A percentile compares a stretch with the other conserved stretches of the same genome.
phyloP scores from a whole-genome alignment of 2,329 filamentous ascomycete genomes.

The Penicillium nordicum region DNA sequence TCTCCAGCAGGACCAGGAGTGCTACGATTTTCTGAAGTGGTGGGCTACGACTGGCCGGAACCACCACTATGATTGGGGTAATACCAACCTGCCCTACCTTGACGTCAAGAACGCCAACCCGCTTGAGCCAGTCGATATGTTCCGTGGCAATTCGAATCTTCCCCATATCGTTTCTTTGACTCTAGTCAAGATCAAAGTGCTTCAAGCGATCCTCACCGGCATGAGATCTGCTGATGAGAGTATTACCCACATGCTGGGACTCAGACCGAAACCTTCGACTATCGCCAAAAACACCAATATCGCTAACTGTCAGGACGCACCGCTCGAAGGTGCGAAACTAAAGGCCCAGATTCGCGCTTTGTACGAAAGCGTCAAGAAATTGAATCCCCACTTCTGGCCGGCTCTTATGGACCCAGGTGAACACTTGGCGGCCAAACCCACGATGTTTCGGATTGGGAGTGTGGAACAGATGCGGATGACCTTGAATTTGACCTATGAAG shows the following conservation, averaged over 20 bases:
- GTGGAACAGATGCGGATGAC: neutral
- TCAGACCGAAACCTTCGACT: neutral
- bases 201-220: neutral
- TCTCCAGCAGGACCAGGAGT: constrained; percentile 51
- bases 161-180: constrained; percentile 23
- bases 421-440: neutral
- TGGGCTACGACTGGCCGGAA: constrained; percentile 28
- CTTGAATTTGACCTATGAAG: neutral
- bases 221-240: neutral
- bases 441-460: neutral
- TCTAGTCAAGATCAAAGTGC: constrained; percentile 13
- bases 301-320: neutral
- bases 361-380: neutral
- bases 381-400: neutral
- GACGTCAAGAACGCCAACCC: constrained; percentile 41
- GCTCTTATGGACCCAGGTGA: neutral
- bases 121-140: constrained; percentile 36
- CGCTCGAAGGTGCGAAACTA: neutral
- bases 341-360: neutral
- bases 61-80: constrained; percentile 28
- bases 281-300: neutral
- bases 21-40: constrained; percentile 52
- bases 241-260: neutral
- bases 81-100: constrained; percentile 35
- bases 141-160: constrained; percentile 11